These are phyloP conservation scores for Ogataea wickerhamii DNA, from an alignment of 805 yeast genomes.

Conservation along the genomic window DNA sequence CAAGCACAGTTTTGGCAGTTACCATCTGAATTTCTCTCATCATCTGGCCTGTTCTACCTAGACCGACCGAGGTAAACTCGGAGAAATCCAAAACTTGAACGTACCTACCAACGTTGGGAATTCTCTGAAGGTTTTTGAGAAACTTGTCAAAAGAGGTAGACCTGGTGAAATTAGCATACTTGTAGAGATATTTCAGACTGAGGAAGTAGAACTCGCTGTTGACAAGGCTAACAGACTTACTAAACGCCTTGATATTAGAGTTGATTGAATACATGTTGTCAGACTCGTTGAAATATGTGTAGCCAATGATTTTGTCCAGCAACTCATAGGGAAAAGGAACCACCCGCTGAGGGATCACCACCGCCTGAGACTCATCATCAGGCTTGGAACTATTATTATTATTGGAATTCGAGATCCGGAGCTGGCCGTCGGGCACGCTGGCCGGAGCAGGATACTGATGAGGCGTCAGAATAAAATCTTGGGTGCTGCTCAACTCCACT, in stretches of 20 bases:
- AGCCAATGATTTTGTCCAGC: constrained; percentile 30
- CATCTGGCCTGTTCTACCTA: constrained; percentile 87
- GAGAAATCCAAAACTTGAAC: constrained; percentile 82
- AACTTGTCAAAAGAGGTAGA: constrained; percentile 78
- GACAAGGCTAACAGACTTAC: constrained; percentile 36
- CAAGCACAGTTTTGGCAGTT: constrained; percentile 64
- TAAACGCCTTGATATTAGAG: constrained; percentile 28
- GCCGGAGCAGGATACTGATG: constrained; percentile 1
- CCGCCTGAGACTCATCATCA: too few relatives aligned
- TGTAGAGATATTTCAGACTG: constrained; percentile 55
- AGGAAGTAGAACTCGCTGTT: constrained; percentile 56
- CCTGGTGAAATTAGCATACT: constrained; percentile 69
- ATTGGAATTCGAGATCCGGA: too few relatives aligned
- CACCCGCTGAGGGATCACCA: background rate
- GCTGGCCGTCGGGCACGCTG: background rate
- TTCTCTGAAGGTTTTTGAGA: constrained; percentile 48
- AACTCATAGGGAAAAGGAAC: constrained; percentile 32
- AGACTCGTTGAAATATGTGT: constrained; percentile 29
- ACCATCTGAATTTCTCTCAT: constrained; percentile 89
- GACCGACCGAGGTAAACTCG: constrained; percentile 83
- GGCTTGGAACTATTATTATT: too few relatives aligned
- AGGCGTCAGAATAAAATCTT: constrained; percentile 10
- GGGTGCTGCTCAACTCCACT: constrained; percentile 14
- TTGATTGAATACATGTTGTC: constrained; percentile 27
- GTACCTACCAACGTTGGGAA: constrained; percentile 49